A percentile compares a stretch with the other conserved stretches of the same genome.
Conservation (phyloP, 2,329 filamentous ascomycete genomes). For the Verticillium zaregamsianum region DNA sequence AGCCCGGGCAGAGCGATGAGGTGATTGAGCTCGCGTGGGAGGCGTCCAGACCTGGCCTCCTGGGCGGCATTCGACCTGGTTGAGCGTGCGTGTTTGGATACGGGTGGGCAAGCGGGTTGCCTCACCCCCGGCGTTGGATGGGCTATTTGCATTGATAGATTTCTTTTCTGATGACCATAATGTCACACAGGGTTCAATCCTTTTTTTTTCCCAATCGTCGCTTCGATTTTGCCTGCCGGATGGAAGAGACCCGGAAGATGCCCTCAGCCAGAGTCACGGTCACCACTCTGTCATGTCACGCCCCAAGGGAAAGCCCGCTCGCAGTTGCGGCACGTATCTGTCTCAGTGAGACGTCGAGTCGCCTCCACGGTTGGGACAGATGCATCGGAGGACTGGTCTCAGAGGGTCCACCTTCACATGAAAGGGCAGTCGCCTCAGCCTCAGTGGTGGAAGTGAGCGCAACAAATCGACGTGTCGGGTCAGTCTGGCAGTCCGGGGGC, state of each 20-base stretch:
- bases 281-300: neutral
- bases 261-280: neutral
- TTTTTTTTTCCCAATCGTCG: neutral
- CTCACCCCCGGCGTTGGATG: neutral
- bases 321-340: neutral
- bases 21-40: slow-evolving; percentile 46
- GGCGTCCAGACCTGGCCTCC: neutral
- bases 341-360: neutral
- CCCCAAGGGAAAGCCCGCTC: neutral
- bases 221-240: neutral
- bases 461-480: neutral
- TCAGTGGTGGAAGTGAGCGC: neutral
- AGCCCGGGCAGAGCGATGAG: slow-evolving; percentile 38
- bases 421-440: neutral
- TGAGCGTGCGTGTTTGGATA: neutral
- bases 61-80: neutral
- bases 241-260: neutral
- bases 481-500: neutral
- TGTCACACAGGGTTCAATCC: neutral
- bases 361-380: neutral
- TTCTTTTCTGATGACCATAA: neutral
- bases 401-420: neutral
- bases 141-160: neutral
- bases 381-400: neutral
- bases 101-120: neutral